Percentiles rank a stretch among this genome's conserved stretches.
Conservation (phyloP, 1,139 yeast species). For the Candida freyschussii region DNA sequence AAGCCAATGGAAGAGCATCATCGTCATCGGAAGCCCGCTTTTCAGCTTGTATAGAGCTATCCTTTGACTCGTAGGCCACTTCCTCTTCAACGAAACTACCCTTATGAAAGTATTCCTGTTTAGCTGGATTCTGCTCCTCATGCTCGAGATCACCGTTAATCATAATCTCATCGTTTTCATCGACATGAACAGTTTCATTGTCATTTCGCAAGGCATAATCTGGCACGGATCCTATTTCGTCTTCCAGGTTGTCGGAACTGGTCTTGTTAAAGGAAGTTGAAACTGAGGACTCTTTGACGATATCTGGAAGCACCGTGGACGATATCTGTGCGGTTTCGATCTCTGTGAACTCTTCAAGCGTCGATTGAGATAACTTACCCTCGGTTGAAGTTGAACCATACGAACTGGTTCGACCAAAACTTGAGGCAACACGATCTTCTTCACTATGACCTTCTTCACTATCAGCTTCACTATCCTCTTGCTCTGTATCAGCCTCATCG, state of each 20-base stretch:
- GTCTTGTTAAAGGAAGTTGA: no score
- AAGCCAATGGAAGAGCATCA: neutral
- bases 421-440: conserved; percentile 1
- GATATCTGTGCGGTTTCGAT: neutral
- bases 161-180: neutral
- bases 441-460: conserved; percentile 2
- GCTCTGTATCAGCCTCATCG: conserved; percentile 3
- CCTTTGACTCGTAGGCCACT: conserved; percentile 6
- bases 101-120: conserved; percentile 2
- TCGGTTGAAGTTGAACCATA: neutral
- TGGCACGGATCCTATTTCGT: neutral
- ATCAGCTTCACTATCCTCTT: conserved; percentile 1
- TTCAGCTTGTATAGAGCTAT: conserved; percentile 4
- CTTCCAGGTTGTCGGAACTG: no score
- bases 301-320: neutral
- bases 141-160: conserved; percentile 1
- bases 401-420: neutral
- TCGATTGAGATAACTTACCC: neutral
- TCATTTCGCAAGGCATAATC: no score
- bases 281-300: no score
- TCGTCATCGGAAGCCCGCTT: conserved; percentile 1
- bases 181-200: neutral
- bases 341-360: neutral
- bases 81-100: conserved; percentile 3
- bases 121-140: conserved; percentile 6